Percentiles rank a stretch among this genome's conserved stretches.
phyloP scores from a whole-genome alignment of 495 filamentous ascomycete species.

The Hyaloscypha bicolor region DNA sequence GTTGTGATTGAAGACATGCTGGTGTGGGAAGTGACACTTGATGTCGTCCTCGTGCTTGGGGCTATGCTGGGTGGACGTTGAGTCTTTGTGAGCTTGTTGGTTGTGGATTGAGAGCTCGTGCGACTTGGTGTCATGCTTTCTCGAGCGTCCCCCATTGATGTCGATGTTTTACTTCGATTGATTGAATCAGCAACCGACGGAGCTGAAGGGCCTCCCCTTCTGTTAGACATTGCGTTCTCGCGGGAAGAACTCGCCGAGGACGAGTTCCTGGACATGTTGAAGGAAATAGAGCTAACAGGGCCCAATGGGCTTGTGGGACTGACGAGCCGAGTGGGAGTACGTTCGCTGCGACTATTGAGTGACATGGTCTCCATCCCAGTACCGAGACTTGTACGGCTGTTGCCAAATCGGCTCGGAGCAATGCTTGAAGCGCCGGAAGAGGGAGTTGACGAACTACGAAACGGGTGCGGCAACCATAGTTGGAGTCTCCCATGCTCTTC shows the following conservation, averaged over 20 bases:
- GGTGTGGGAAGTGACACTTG: constrained; percentile 7
- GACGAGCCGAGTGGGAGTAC: not conserved
- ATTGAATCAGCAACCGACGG: not conserved
- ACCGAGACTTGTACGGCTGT: constrained; percentile 3
- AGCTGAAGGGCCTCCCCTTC: not conserved
- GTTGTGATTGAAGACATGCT: constrained; percentile 14
- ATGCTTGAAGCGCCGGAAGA: constrained; percentile 6
- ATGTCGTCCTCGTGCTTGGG: constrained; percentile 15
- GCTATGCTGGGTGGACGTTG: constrained; percentile 3
- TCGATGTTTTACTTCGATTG: not conserved
- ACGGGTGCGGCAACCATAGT: constrained; percentile 16
- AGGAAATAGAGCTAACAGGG: not conserved
- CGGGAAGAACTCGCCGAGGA: not conserved
- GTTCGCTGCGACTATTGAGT: constrained; percentile 7
- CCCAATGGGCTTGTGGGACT: constrained; percentile 5
- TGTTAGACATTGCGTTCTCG: not conserved
- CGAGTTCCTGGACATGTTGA: not conserved
- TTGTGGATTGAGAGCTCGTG: not conserved
- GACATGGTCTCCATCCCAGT: constrained; percentile 3
- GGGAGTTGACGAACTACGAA: constrained; percentile 1
- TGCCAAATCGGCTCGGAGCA: constrained; percentile 3
- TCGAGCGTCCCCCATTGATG: constrained; percentile 3
- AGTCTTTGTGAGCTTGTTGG: not conserved
- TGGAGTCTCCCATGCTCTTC: constrained; percentile 21
- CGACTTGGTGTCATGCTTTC: constrained; percentile 5